Percentiles rank a stretch among this genome's conserved stretches.
These are phyloP conservation scores for Corchorus olitorius DNA, from an alignment of 345 rosid species.

Conservation along the genomic window DNA sequence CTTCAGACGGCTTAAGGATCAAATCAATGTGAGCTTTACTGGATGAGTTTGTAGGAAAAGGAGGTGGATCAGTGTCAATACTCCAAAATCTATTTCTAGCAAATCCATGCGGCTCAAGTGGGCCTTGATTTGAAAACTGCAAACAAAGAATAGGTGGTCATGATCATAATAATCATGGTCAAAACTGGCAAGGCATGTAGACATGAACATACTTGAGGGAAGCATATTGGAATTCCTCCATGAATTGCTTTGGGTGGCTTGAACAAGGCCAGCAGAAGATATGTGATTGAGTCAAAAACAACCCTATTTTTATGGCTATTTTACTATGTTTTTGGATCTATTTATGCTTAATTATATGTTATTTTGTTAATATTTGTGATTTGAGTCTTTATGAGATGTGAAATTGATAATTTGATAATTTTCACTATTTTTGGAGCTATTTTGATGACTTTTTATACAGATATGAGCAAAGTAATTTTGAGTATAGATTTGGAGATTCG, in stretches of 20 bases:
- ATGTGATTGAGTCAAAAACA: no score
- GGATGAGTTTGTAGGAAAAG: conserved; percentile 56
- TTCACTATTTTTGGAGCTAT: no score
- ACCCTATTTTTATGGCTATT: no score
- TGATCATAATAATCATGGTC: conserved; percentile 20
- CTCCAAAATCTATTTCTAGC: conserved; percentile 91
- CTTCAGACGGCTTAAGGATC: conserved; percentile 81
- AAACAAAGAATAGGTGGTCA: conserved; percentile 19
- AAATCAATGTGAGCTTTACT: conserved; percentile 62
- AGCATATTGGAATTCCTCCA: conserved; percentile 96
- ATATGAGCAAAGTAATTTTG: no score
- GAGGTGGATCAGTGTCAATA: conserved; percentile 72
- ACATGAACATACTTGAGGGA: conserved; percentile 73
- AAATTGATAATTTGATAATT: no score
- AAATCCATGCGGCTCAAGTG: conserved; percentile 84
- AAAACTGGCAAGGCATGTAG: conserved; percentile 26
- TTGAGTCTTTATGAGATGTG: no score
- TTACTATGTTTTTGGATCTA: no score
- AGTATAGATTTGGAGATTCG: no score
- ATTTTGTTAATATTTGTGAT: no score
- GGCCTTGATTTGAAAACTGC: conserved; percentile 78
- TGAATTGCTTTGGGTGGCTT: conserved; percentile 87
- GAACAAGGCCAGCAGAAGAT: conserved; percentile 61
- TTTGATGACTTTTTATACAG: no score
- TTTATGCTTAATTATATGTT: no score